phyloP scores from a whole-genome alignment of 306 rosid genomes.

The Lotus japonicus region DNA sequence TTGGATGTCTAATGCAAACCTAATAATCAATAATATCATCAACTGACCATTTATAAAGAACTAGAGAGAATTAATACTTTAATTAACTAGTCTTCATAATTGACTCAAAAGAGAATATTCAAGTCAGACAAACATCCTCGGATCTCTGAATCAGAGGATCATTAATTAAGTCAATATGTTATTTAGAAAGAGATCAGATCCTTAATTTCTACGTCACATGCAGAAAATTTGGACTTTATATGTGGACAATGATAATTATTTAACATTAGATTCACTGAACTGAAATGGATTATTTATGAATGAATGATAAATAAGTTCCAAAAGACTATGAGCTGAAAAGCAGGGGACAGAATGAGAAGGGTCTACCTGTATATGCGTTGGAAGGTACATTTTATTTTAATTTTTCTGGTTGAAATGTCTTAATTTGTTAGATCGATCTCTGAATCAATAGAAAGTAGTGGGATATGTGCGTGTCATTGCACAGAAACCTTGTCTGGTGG shows the following conservation, averaged over 20 bases:
- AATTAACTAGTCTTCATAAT: neutral
- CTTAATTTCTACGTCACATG: slow-evolving; percentile 14
- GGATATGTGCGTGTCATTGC: slow-evolving; percentile 22
- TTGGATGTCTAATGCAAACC: neutral
- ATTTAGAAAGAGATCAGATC: slow-evolving; percentile 3
- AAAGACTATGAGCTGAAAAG: slow-evolving; percentile 21
- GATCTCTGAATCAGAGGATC: neutral
- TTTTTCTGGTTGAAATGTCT: slow-evolving; percentile 26
- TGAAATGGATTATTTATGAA: neutral
- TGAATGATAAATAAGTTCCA: slow-evolving; percentile 21
- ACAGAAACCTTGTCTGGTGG: slow-evolving; percentile 23
- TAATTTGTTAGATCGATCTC: slow-evolving; percentile 16
- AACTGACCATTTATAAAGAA: neutral
- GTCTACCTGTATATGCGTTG: slow-evolving; percentile 26
- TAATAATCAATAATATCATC: neutral
- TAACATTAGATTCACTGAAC: neutral
- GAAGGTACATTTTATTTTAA: slow-evolving; percentile 1
- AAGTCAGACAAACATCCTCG: slow-evolving; percentile 5
- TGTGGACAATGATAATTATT: neutral
- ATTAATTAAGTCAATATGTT: neutral
- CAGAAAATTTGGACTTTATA: slow-evolving; percentile 3
- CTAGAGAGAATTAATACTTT: neutral
- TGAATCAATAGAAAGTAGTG: slow-evolving; percentile 25
- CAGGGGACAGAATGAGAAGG: slow-evolving; percentile 7
- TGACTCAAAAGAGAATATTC: slow-evolving; percentile 11